phyloP scores from a whole-genome alignment of 805 yeast species.

The Pichia exigua region DNA sequence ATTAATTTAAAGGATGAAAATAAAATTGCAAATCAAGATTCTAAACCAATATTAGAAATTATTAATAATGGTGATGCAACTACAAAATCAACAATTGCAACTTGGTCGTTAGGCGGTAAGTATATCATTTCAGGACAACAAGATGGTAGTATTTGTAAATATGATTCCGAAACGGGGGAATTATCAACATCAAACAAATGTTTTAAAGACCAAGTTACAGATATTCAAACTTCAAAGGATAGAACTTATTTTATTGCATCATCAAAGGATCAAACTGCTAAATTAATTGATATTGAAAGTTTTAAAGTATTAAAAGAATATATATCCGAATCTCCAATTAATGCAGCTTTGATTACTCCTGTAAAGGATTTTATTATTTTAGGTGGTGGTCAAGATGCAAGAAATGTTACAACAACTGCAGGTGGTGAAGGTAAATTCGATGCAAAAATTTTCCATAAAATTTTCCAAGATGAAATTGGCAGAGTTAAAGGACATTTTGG shows the following conservation, averaged over 20 bases:
- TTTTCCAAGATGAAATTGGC: constrained; percentile 93
- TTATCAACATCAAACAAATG: constrained; percentile 48
- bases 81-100: constrained; percentile 66
- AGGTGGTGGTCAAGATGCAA: constrained; percentile 99
- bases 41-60: constrained; percentile 53
- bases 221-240: constrained; percentile 84
- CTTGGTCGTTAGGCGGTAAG: constrained; percentile 73
- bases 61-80: constrained; percentile 41
- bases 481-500: constrained; percentile 98
- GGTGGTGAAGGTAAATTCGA: constrained; percentile 93
- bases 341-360: constrained; percentile 92
- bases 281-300: constrained; percentile 69
- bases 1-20: constrained; percentile 38
- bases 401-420: constrained; percentile 96
- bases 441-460: constrained; percentile 91
- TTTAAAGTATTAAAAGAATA: constrained; percentile 65
- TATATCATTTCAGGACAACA: constrained; percentile 81
- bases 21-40: constrained; percentile 29
- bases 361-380: constrained; percentile 83
- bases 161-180: constrained; percentile 70
- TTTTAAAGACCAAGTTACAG: constrained; percentile 78
- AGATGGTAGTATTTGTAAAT: constrained; percentile 78
- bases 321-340: constrained; percentile 87
- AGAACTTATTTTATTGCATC: constrained; percentile 84
- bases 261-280: constrained; percentile 84